These are phyloP conservation scores for Aleurites moluccanus DNA, from an alignment of 441 rosid species.

Conservation along the genomic window DNA sequence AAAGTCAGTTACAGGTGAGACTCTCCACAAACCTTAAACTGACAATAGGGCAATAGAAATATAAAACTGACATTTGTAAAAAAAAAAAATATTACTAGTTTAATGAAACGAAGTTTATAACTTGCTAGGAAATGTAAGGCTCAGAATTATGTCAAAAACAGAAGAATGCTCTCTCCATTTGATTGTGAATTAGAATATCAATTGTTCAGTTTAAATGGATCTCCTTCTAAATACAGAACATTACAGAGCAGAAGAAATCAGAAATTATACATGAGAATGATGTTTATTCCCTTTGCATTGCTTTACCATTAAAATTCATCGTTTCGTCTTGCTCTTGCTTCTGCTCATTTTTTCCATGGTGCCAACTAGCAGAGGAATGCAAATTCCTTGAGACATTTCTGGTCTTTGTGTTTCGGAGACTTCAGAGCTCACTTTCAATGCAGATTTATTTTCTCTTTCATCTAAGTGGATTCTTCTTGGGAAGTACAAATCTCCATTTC, in stretches of 20 bases:
- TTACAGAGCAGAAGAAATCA: not conserved
- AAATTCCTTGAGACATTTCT: slow-evolving; percentile 43
- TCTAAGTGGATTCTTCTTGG: slow-evolving; percentile 24
- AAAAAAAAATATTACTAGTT: too few relatives aligned
- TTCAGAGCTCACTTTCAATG: slow-evolving; percentile 13
- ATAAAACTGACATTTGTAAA: too few relatives aligned
- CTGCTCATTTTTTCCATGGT: slow-evolving; percentile 40
- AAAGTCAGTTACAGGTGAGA: too few relatives aligned
- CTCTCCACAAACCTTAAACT: too few relatives aligned
- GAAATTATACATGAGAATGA: not conserved
- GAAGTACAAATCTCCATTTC: slow-evolving; percentile 35
- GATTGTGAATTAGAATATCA: not conserved
- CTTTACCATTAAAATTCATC: not conserved
- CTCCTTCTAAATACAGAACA: not conserved
- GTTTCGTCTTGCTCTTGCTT: slow-evolving; percentile 38
- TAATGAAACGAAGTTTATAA: too few relatives aligned
- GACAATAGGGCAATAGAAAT: too few relatives aligned
- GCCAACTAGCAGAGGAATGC: slow-evolving; percentile 47
- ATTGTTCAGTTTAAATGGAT: not conserved
- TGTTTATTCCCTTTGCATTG: not conserved
- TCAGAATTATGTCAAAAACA: not conserved
- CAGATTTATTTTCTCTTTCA: slow-evolving; percentile 20
- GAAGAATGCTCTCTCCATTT: not conserved
- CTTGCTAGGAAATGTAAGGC: too few relatives aligned
- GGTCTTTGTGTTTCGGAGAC: slow-evolving; percentile 16